phyloP scores from a whole-genome alignment of 805 yeast species.

The Saccharomycopsis javanensis region DNA sequence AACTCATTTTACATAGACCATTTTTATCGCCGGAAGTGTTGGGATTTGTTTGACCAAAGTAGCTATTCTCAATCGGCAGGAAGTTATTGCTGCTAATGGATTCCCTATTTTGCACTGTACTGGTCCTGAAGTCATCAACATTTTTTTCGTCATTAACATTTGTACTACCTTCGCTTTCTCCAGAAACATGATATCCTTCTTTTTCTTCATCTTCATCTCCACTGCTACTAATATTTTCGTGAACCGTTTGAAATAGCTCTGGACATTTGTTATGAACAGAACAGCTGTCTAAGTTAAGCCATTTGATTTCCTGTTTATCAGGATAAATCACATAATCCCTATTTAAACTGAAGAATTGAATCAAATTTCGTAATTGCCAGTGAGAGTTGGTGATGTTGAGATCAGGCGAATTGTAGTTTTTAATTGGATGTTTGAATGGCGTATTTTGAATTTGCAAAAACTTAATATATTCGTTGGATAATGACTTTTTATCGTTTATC shows the following conservation, averaged over 20 bases:
- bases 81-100: neutral
- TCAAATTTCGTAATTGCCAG: conserved; percentile 78
- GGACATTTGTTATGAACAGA: neutral
- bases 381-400: conserved; percentile 33
- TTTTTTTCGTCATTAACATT: neutral
- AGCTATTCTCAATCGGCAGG: neutral
- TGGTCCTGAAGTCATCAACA: neutral
- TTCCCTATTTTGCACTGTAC: neutral
- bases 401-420: neutral
- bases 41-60: neutral
- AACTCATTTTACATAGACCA: conserved; percentile 31
- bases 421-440: conserved; percentile 7
- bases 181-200: neutral
- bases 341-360: conserved; percentile 38
- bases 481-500: neutral
- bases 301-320: conserved; percentile 41
- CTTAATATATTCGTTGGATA: neutral
- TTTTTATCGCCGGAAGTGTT: too few relatives aligned
- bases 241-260: neutral
- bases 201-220: neutral
- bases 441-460: neutral
- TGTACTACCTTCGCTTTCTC: neutral
- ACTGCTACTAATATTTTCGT: neutral
- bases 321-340: conserved; percentile 48
- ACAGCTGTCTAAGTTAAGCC: conserved; percentile 25